Evolutionary conservation across 768 basidiomycete genomes (phyloP).

Genomic region (Termitomyces sp.): DNA sequence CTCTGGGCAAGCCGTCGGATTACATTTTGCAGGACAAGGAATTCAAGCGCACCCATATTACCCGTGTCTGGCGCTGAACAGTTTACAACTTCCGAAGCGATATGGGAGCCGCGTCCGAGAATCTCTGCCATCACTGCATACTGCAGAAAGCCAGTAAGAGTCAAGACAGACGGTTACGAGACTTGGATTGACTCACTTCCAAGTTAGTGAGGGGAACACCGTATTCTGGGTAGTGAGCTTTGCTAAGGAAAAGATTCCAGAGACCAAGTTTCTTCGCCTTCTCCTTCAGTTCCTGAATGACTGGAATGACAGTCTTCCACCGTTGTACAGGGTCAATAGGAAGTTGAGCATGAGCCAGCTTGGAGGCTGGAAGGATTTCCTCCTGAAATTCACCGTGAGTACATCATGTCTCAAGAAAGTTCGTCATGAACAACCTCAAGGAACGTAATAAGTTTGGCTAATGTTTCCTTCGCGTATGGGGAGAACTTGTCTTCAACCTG

Average conservation of each 20-base stretch:
- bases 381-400: slow-evolving; percentile 44
- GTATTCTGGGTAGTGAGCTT: slow-evolving; percentile 84
- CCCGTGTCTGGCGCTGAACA: slow-evolving; percentile 97
- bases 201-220: slow-evolving; percentile 91
- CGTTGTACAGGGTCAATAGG: slow-evolving; percentile 67
- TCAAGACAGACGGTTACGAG: neutral
- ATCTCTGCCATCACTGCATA: slow-evolving; percentile 98
- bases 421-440: slow-evolving; percentile 53
- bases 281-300: slow-evolving; percentile 79
- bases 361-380: slow-evolving; percentile 79
- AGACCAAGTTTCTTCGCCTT: slow-evolving; percentile 87
- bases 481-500: slow-evolving; percentile 94
- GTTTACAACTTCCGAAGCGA: slow-evolving; percentile 85
- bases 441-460: slow-evolving; percentile 80
- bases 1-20: slow-evolving; percentile 48
- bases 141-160: slow-evolving; percentile 29
- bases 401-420: neutral
- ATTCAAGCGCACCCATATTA: slow-evolving; percentile 75
- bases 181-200: slow-evolving; percentile 51
- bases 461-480: slow-evolving; percentile 78
- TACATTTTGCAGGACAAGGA: neutral
- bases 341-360: slow-evolving; percentile 76
- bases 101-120: slow-evolving; percentile 75
- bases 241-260: slow-evolving; percentile 97
- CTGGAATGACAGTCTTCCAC: slow-evolving; percentile 81